Base-by-base conservation (phyloP, 2,329 filamentous ascomycete genomes). In the Hortaea werneckii region DNA sequence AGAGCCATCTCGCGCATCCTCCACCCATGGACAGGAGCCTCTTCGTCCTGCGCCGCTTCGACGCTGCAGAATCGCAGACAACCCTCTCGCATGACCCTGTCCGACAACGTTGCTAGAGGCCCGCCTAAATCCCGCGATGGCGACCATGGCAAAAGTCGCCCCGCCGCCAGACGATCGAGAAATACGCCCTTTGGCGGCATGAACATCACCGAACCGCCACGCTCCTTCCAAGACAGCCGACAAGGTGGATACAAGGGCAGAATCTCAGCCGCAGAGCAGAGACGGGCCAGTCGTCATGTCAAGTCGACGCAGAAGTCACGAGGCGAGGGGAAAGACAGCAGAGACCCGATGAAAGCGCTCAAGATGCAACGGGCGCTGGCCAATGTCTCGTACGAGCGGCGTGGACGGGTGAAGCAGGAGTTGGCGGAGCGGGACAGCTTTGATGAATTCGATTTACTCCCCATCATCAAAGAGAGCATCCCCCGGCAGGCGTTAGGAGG, bases 291-390 rank as follows among this genome's bases (percentile, higher is more conserved):
- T 37, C 75, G 77, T 42, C 32, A 35, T 35, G 48, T 79, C 79
- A 77, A 70, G 10, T 9, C 20, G 77, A 29, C 65, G 65, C 46
- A 65, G 46, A 52, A 58, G 42, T 55, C 54, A 32, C 54, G 54
- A 32, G 64, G 50, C 51, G 59, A 54, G 67, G 62, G 70, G 55
- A 65, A 72, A 62, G 70, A 72, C 50, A 65, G 69, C 48, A 70
- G 71, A 20, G 71, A 74, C 41, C 67, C 76, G 6, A 84, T 78
- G 66, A 89, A 94, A 63, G 89, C 90, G 4, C 73, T 96, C 65
- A 95, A 94, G 69, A 96, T 96, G 90, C 90, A 95, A 63, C 80
- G 81, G 43, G 75, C 85, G 1, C 71, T 96, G 52, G 72, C 85
- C 2, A 78, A 82, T 3, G 74, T 96, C 4, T 79, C 87, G 0